Conservation (phyloP, 2,329 filamentous ascomycete genomes). For the Pyricularia sp. region DNA sequence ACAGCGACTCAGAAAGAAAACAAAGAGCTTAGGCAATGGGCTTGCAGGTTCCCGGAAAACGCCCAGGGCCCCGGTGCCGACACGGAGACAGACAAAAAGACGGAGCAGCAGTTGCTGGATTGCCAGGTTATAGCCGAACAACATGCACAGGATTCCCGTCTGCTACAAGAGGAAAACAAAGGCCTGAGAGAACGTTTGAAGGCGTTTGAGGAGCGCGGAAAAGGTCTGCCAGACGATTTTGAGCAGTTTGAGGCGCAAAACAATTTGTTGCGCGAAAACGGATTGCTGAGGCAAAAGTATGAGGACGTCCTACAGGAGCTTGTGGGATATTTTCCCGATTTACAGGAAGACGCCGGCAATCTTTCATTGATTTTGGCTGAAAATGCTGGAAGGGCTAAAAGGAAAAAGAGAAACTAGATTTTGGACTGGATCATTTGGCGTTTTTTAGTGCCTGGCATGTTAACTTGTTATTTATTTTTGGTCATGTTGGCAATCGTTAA, state of each 20-base stretch:
- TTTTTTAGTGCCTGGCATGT: not conserved
- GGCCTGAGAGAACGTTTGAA: not conserved
- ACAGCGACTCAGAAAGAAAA: not conserved
- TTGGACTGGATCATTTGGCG: not conserved
- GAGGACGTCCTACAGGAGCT: not conserved
- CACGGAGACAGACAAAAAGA: not conserved
- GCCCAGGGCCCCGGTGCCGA: not conserved
- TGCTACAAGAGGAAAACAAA: not conserved
- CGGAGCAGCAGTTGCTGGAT: not conserved
- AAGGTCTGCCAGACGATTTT: not conserved
- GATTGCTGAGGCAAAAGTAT: not conserved
- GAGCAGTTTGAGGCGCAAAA: not conserved
- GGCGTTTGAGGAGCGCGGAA: not conserved
- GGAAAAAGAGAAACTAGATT: not conserved
- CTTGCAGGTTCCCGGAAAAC: not conserved
- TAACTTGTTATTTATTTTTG: not conserved
- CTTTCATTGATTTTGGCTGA: not conserved
- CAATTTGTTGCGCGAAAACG: not conserved
- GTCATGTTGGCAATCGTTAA: not conserved
- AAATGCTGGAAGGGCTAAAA: not conserved
- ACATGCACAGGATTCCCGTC: not conserved
- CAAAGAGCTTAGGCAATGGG: not conserved
- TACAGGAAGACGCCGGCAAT: not conserved
- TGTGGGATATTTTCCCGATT: not conserved
- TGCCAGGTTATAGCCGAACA: not conserved